Evolutionary conservation across 768 basidiomycete species (phyloP).

Genomic region (Floccularia luteovirens): DNA sequence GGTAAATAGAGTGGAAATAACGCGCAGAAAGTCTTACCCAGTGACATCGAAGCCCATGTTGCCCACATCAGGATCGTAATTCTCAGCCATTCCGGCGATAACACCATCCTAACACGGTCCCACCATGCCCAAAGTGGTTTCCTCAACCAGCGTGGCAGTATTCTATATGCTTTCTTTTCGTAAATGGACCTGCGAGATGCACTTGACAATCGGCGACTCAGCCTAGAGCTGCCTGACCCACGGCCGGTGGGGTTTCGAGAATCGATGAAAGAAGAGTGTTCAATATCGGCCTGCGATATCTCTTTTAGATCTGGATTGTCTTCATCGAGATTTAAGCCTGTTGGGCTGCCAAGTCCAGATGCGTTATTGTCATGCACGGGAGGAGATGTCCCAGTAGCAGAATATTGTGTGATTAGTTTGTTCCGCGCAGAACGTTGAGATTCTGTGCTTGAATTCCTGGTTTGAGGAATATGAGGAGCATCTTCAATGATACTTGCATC

Average conservation of each 20-base stretch:
- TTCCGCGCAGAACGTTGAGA: constrained; percentile 4
- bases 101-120: constrained; percentile 59
- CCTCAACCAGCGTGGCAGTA: constrained; percentile 46
- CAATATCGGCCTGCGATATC: too few species aligned
- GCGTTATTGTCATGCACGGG: constrained; percentile 19
- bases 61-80: constrained; percentile 79
- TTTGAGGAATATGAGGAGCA: constrained; percentile 1
- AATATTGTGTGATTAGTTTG: constrained; percentile 20
- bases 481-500: constrained; percentile 22
- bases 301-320: too few species aligned
- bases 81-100: constrained; percentile 67
- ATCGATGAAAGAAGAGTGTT: not conserved
- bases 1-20: not conserved
- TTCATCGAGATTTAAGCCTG: too few species aligned
- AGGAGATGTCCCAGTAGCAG: constrained; percentile 23
- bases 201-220: constrained; percentile 11
- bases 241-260: not conserved
- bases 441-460: constrained; percentile 6
- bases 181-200: constrained; percentile 27
- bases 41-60: constrained; percentile 67
- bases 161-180: constrained; percentile 32
- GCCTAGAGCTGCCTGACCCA: not conserved
- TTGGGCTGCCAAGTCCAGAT: too few species aligned
- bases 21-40: constrained; percentile 56
- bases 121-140: constrained; percentile 63